Percentiles rank a stretch among this genome's conserved stretches.
These are phyloP conservation scores for Candida anglica DNA, from an alignment of 805 yeast genomes.

Conservation along the genomic window DNA sequence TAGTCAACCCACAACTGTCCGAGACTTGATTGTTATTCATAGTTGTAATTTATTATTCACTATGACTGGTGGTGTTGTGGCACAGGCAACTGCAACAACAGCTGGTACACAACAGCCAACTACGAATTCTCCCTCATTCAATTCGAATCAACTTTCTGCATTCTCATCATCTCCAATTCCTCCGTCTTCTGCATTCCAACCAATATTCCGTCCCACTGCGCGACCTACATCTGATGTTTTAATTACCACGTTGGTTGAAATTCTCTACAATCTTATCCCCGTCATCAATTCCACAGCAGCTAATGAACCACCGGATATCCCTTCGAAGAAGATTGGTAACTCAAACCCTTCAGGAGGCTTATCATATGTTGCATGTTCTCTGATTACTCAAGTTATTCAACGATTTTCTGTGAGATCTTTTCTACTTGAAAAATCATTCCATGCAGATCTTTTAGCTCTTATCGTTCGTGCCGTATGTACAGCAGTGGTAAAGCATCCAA, in stretches of 20 bases:
- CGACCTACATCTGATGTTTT: constrained; percentile 29
- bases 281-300: constrained; percentile 18
- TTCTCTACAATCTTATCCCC: constrained; percentile 57
- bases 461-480: constrained; percentile 54
- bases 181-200: too few species aligned
- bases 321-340: constrained; percentile 22
- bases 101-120: constrained; percentile 20
- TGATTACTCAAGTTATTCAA: constrained; percentile 40
- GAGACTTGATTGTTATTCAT: constrained; percentile 62
- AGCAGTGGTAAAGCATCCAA: constrained; percentile 46
- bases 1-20: constrained; percentile 43
- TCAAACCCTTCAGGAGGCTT: constrained; percentile 37
- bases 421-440: constrained; percentile 34
- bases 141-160: constrained; percentile 2
- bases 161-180: neutral
- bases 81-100: neutral
- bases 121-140: constrained; percentile 10
- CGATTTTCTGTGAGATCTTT: constrained; percentile 34
- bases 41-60: constrained; percentile 37
- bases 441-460: constrained; percentile 56
- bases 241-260: constrained; percentile 51
- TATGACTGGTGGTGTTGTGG: neutral
- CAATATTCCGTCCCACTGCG: too few species aligned
- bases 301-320: constrained; percentile 11
- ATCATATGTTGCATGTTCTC: constrained; percentile 48